phyloP scores from a whole-genome alignment of 1,284 basidiomycete species.

The Microbotryomycetes sp. region DNA sequence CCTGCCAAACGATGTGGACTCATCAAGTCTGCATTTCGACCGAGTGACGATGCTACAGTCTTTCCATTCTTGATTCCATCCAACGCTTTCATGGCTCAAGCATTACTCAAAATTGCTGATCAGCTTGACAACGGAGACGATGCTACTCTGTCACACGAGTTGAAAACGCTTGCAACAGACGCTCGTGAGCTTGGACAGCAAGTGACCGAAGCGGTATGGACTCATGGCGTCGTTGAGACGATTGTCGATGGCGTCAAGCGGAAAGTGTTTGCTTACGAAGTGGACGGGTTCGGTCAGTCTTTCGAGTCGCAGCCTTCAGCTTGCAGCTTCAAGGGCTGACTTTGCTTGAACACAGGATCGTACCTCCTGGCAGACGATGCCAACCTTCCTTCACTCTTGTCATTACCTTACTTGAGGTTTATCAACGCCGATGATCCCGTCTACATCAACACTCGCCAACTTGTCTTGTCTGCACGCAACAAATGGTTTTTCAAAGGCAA shows the following conservation, averaged over 20 bases:
- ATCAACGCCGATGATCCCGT: conserved; percentile 16
- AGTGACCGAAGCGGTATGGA: conserved; percentile 1
- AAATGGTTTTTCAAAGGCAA: conserved; percentile 36
- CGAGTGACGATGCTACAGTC: conserved; percentile 35
- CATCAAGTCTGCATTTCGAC: conserved; percentile 36
- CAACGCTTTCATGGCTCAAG: conserved; percentile 32
- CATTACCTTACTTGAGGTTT: conserved; percentile 37
- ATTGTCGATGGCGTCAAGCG: conserved; percentile 23
- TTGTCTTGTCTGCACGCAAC: conserved; percentile 31
- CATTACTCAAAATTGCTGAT: conserved; percentile 9
- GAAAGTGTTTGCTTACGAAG: conserved; percentile 36
- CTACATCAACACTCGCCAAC: conserved; percentile 33
- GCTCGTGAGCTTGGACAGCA: neutral
- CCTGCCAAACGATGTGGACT: conserved; percentile 12
- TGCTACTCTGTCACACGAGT: neutral
- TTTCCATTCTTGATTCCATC: conserved; percentile 35
- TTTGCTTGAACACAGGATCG: conserved; percentile 4
- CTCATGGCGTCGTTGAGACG: neutral
- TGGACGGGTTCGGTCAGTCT: conserved; percentile 35
- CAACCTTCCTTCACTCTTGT: conserved; percentile 36
- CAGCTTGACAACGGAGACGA: conserved; percentile 6
- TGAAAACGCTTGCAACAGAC: neutral
- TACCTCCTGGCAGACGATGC: conserved; percentile 38
- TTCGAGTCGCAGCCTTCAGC: neutral
- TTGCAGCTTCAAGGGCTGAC: neutral